These are phyloP conservation scores for Talaromyces sp. DNA, from an alignment of 2,329 filamentous ascomycete genomes.

Conservation along the genomic window DNA sequence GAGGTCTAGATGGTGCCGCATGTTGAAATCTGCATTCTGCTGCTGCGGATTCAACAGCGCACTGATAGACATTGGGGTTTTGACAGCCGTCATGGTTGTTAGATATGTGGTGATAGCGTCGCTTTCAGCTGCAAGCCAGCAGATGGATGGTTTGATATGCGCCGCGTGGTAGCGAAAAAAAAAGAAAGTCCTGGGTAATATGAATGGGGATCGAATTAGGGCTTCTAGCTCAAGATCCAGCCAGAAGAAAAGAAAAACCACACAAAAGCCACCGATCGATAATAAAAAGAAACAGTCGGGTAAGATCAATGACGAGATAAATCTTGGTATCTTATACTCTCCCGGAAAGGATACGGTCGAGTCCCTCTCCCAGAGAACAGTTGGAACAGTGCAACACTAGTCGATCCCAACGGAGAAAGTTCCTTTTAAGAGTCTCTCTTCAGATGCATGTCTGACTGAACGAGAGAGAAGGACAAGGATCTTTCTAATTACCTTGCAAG, in stretches of 20 bases:
- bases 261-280: not conserved
- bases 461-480: conserved; percentile 4
- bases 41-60: conserved; percentile 15
- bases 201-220: not conserved
- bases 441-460: conserved; percentile 6
- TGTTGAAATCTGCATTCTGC: conserved; percentile 8
- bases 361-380: not conserved
- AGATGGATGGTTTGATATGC: not conserved
- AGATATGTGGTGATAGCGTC: not conserved
- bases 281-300: not conserved
- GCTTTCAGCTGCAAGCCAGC: not conserved
- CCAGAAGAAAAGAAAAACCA: not conserved
- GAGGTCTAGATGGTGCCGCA: conserved; percentile 25
- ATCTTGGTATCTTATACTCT: conserved; percentile 5
- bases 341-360: conserved; percentile 6
- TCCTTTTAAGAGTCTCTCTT: not conserved
- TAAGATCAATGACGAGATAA: not conserved
- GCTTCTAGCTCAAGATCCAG: not conserved
- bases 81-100: conserved; percentile 10
- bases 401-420: not conserved
- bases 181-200: not conserved
- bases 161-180: not conserved
- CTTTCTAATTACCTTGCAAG: conserved; percentile 10
- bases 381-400: not conserved
- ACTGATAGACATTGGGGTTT: conserved; percentile 15